Evolutionary conservation across 2,329 filamentous ascomycete genomes (phyloP).

Genomic region (Alternaria ventricosa): DNA sequence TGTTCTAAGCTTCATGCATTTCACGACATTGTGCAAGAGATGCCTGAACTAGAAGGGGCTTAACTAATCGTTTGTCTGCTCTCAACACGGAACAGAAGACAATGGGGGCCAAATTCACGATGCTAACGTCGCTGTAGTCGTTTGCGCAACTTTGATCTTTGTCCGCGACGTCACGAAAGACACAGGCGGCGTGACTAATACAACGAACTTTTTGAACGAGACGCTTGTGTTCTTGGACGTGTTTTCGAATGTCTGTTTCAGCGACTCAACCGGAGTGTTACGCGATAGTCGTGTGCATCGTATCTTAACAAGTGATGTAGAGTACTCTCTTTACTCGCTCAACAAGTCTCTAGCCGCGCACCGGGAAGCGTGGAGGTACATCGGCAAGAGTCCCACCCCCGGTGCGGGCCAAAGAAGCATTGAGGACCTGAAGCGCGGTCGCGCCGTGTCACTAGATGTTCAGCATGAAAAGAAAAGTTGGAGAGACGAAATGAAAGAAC

Average conservation of each 20-base stretch:
- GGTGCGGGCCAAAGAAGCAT: not conserved
- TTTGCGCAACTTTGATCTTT: conserved; percentile 22
- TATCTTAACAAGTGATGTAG: conserved; percentile 11
- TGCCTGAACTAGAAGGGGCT: not conserved
- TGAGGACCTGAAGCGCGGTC: conserved; percentile 1
- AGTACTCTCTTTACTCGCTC: conserved; percentile 14
- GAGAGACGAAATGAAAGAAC: conserved; percentile 18
- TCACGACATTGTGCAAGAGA: not conserved
- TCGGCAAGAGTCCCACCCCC: not conserved
- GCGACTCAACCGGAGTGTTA: conserved; percentile 14
- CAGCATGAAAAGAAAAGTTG: conserved; percentile 8
- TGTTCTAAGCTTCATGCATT: not conserved
- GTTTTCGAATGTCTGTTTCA: conserved; percentile 20
- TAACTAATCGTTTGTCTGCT: not conserved
- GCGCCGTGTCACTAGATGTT: not conserved
- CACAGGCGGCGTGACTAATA: not conserved
- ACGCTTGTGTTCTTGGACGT: conserved; percentile 19
- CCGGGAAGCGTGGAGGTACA: conserved; percentile 19
- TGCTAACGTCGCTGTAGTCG: conserved; percentile 9
- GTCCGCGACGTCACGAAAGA: conserved; percentile 20
- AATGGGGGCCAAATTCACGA: not conserved
- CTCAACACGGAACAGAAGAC: not conserved
- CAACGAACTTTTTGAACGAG: conserved; percentile 4
- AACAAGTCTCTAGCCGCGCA: conserved; percentile 21
- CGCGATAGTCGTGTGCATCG: conserved; percentile 15